Evolutionary conservation across 805 yeast species (phyloP).

Genomic region (Huiozyma sinensis): DNA sequence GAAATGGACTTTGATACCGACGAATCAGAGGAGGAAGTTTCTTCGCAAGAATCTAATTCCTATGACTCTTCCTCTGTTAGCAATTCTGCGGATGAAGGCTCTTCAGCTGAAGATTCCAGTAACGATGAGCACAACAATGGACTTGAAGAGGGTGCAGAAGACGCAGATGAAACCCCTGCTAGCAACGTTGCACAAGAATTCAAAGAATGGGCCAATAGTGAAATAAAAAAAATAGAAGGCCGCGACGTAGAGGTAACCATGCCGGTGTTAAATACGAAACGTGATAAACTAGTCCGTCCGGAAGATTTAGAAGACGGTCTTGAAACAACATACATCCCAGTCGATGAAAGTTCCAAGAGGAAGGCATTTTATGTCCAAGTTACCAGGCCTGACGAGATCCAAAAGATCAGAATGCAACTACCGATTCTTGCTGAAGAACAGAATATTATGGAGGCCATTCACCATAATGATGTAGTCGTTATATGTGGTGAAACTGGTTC

Average conservation of each 20-base stretch:
- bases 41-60: slow-evolving; percentile 21
- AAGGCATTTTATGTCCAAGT: slow-evolving; percentile 61
- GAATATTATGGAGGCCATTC: slow-evolving; percentile 87
- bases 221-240: slow-evolving; percentile 55
- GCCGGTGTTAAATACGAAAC: slow-evolving; percentile 39
- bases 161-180: slow-evolving; percentile 18
- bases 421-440: slow-evolving; percentile 92
- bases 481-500: slow-evolving; percentile 98
- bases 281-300: slow-evolving; percentile 45
- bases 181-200: slow-evolving; percentile 48
- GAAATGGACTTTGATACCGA: slow-evolving; percentile 47
- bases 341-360: slow-evolving; percentile 40
- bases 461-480: slow-evolving; percentile 81
- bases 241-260: slow-evolving; percentile 42
- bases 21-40: slow-evolving; percentile 17
- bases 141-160: slow-evolving; percentile 2
- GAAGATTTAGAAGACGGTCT: slow-evolving; percentile 69
- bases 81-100: slow-evolving; percentile 4
- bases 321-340: slow-evolving; percentile 51
- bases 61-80: slow-evolving; percentile 21
- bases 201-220: slow-evolving; percentile 80
- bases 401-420: slow-evolving; percentile 52
- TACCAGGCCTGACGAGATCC: slow-evolving; percentile 54
- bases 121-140: slow-evolving; percentile 12
- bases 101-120: slow-evolving; percentile 17